These are phyloP conservation scores for Trapa bicornis DNA, from an alignment of 345 rosid species.

Conservation along the genomic window DNA sequence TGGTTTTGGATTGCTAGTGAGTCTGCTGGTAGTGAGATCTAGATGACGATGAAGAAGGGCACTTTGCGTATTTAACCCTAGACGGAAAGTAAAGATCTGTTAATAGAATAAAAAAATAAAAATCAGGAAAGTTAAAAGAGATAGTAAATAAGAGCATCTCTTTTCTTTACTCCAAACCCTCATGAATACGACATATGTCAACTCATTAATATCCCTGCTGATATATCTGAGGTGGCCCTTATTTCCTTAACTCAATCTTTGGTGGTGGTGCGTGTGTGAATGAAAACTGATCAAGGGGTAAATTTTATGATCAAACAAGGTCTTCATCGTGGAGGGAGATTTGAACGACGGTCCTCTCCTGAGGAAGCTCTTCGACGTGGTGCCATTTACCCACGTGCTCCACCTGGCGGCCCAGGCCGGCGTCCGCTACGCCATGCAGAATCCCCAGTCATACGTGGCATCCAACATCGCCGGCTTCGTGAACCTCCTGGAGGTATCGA, in stretches of 20 bases:
- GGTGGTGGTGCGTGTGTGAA: too few relatives aligned
- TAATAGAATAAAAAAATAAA: too few relatives aligned
- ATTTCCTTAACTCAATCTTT: too few relatives aligned
- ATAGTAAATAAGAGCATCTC: too few relatives aligned
- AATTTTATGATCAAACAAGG: background rate
- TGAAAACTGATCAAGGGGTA: too few relatives aligned
- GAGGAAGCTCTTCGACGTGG: conserved; percentile 60
- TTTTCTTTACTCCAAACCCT: too few relatives aligned
- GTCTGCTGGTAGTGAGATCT: background rate
- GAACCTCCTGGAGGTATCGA: conserved; percentile 59
- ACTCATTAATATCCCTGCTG: too few relatives aligned
- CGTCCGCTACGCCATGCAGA: conserved; percentile 82
- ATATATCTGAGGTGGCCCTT: too few relatives aligned
- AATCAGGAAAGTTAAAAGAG: too few relatives aligned
- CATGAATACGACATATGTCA: too few relatives aligned
- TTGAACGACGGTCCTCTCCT: conserved; percentile 52
- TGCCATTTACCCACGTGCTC: conserved; percentile 72
- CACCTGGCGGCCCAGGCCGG: conserved; percentile 93
- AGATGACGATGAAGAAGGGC: background rate
- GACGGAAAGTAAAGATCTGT: too few relatives aligned
- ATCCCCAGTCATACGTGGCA: conserved; percentile 65
- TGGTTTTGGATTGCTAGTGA: too few relatives aligned
- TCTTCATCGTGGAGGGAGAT: conserved; percentile 63
- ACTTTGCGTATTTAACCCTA: background rate
- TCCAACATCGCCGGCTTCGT: conserved; percentile 83